These are phyloP conservation scores for Globisporangium spiculum DNA, from an alignment of 352 stramenopile genomes.

Conservation along the genomic window DNA sequence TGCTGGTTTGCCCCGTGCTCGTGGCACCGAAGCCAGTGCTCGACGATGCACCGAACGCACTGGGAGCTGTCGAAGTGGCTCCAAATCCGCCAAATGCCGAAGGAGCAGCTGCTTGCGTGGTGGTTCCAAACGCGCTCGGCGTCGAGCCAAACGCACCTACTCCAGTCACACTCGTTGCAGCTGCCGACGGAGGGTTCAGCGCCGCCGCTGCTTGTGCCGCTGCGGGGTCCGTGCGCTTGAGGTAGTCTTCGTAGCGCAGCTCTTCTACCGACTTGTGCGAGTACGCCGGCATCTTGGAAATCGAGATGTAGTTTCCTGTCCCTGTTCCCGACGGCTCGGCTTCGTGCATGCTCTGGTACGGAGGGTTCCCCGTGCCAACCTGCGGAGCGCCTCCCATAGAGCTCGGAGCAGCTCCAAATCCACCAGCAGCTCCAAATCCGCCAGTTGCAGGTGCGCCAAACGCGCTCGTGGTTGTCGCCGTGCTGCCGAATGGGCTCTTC, in stretches of 20 bases:
- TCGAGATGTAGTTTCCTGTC: conserved; percentile 45
- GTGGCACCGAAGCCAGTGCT: conserved; percentile 26
- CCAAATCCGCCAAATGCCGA: conserved; percentile 53
- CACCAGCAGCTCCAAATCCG: conserved; percentile 22
- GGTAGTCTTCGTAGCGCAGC: conserved; percentile 43
- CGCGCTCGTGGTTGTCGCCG: conserved; percentile 33
- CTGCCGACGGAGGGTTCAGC: conserved; percentile 39
- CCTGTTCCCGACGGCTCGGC: conserved; percentile 57
- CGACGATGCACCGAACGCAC: conserved; percentile 29
- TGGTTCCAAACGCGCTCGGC: conserved; percentile 23
- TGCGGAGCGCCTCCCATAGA: conserved; percentile 31
- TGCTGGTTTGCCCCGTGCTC: conserved; percentile 12
- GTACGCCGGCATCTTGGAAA: conserved; percentile 40
- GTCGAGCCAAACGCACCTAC: conserved; percentile 40
- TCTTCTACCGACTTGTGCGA: conserved; percentile 41
- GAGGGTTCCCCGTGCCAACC: conserved; percentile 68
- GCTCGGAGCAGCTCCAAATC: conserved; percentile 33
- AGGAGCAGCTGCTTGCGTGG: conserved; percentile 19
- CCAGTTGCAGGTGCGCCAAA: conserved; percentile 42
- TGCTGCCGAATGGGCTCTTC: conserved; percentile 50
- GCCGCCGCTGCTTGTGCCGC: conserved; percentile 35
- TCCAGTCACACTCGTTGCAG: conserved; percentile 28
- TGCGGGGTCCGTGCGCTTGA: conserved; percentile 35
- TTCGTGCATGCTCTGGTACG: conserved; percentile 68
- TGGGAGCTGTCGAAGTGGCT: conserved; percentile 22